Percentiles rank a stretch among this genome's conserved stretches.
Conservation (phyloP, 2,329 filamentous ascomycete species). For the Aspergillus brunneoviolaceus region DNA sequence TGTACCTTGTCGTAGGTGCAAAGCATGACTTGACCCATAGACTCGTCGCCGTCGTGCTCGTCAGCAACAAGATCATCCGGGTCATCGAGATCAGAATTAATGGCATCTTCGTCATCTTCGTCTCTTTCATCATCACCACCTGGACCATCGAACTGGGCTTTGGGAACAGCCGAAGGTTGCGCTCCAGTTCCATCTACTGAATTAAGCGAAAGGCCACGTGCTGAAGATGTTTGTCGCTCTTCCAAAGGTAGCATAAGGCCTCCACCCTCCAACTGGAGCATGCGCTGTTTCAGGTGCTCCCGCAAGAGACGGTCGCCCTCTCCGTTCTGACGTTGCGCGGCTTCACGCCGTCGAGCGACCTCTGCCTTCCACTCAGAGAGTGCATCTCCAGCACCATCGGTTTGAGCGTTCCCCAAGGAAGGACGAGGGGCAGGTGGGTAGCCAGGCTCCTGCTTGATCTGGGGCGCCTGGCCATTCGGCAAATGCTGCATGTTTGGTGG, state of each 20-base stretch:
- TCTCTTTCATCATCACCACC: slow-evolving; percentile 54
- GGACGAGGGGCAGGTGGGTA: slow-evolving; percentile 40
- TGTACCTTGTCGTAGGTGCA: slow-evolving; percentile 99
- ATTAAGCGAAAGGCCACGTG: slow-evolving; percentile 33
- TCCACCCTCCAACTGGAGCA: slow-evolving; percentile 46
- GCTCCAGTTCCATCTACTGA: not conserved
- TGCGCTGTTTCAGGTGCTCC: slow-evolving; percentile 43
- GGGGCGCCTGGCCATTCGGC: slow-evolving; percentile 41
- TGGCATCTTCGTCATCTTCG: slow-evolving; percentile 83
- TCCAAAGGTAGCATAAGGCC: slow-evolving; percentile 46
- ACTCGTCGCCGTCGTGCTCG: slow-evolving; percentile 83
- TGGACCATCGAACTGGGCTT: slow-evolving; percentile 58
- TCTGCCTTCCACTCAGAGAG: slow-evolving; percentile 55
- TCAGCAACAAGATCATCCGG: slow-evolving; percentile 82
- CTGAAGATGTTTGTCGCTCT: slow-evolving; percentile 39
- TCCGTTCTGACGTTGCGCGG: slow-evolving; percentile 35
- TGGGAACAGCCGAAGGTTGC: slow-evolving; percentile 12
- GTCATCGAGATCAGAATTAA: slow-evolving; percentile 97
- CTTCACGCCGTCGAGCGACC: slow-evolving; percentile 44
- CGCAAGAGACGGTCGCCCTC: slow-evolving; percentile 42
- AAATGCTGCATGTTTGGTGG: slow-evolving; percentile 33
- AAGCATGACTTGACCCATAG: slow-evolving; percentile 86
- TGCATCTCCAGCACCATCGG: slow-evolving; percentile 70
- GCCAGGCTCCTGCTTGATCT: slow-evolving; percentile 41
- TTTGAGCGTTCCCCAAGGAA: slow-evolving; percentile 59